A percentile compares a stretch with the other conserved stretches of the same genome.
Conservation (phyloP, 768 basidiomycete genomes). For the Strobilomyces echinocephalus region DNA sequence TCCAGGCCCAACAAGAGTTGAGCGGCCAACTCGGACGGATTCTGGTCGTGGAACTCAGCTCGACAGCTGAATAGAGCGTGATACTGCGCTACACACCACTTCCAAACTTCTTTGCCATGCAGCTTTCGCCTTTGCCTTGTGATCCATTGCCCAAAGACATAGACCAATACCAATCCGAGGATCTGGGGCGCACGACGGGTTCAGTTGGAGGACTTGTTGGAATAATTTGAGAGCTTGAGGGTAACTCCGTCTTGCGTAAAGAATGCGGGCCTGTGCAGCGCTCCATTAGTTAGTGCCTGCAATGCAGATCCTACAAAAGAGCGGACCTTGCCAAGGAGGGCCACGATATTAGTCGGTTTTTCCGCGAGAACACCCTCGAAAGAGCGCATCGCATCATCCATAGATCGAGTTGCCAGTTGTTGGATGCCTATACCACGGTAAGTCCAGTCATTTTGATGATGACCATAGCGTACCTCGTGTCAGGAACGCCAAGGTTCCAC, state of each 20-base stretch:
- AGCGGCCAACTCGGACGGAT: constrained; percentile 74
- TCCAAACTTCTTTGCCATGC: constrained; percentile 91
- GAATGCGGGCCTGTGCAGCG: constrained; percentile 63
- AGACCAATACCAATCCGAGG: constrained; percentile 94
- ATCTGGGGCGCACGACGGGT: constrained; percentile 80
- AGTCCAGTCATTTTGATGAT: neutral
- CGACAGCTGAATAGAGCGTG: neutral
- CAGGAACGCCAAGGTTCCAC: constrained; percentile 55
- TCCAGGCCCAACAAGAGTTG: constrained; percentile 82
- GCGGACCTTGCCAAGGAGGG: constrained; percentile 77
- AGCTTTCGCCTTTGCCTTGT: constrained; percentile 70
- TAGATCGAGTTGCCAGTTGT: constrained; percentile 70
- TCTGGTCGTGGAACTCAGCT: constrained; percentile 37
- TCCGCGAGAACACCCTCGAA: constrained; percentile 76
- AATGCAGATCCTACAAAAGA: neutral
- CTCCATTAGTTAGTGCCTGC: constrained; percentile 5
- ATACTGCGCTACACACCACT: constrained; percentile 53
- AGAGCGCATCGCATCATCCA: constrained; percentile 76
- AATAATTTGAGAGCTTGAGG: constrained; percentile 79
- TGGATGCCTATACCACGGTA: constrained; percentile 57
- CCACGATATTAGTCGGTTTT: constrained; percentile 83
- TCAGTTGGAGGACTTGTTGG: constrained; percentile 75
- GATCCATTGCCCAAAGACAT: constrained; percentile 86
- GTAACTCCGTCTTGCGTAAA: constrained; percentile 74
- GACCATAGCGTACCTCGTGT: constrained; percentile 53